Base-by-base conservation (phyloP, 306 rosid species). In the Coriaria nepalensis region DNA sequence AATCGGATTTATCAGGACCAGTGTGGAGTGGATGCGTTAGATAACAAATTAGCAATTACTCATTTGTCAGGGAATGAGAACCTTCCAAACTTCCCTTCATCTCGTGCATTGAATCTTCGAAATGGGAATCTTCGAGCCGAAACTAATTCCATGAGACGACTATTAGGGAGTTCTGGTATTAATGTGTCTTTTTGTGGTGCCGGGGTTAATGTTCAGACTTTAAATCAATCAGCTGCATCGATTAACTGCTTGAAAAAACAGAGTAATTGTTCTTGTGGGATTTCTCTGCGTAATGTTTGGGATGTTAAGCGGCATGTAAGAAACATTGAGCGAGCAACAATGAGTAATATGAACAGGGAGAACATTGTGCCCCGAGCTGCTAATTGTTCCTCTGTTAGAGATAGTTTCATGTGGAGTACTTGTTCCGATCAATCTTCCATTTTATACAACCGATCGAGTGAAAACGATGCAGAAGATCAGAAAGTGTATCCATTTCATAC, bases 91-190 rank as follows among this genome's bases (percentile, higher is more conserved):
- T 37, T 32, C 39, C 40, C 47, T 35, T 34, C 33, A 8, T 32
- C 62, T 10, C 39, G 5, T 51, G 40, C 50, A 10, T 38, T 65
- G 64, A 65, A 65, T 45, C 64, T 44, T 0, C 57, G 50, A 40
- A 51, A 58, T 58, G 56, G 36, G 60, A 65, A 58, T 65, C 4
- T 65, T 11, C 45, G 33, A 9, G 60, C 45, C 36, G 60, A 45
- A 53, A 5, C 47, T 2, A 43, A n/a, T n/a, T n/a, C n/a, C n/a
- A n/a, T n/a, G n/a, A n/a, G n/a, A n/a, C n/a, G n/a, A n/a, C n/a
- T n/a, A n/a, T n/a, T n/a, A n/a, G n/a, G n/a, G n/a, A n/a, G n/a
- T n/a, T n/a, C n/a, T n/a, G n/a, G n/a, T 9, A 43, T 10, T 5
- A 43, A 15, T 9, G 46, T 43, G 46, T 6, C 13, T 43, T n/a